Evolutionary conservation across 139 green algal genomes (phyloP), one percentile per base, ranked within the genome.

Genomic region (Chlorella sp.): DNA sequence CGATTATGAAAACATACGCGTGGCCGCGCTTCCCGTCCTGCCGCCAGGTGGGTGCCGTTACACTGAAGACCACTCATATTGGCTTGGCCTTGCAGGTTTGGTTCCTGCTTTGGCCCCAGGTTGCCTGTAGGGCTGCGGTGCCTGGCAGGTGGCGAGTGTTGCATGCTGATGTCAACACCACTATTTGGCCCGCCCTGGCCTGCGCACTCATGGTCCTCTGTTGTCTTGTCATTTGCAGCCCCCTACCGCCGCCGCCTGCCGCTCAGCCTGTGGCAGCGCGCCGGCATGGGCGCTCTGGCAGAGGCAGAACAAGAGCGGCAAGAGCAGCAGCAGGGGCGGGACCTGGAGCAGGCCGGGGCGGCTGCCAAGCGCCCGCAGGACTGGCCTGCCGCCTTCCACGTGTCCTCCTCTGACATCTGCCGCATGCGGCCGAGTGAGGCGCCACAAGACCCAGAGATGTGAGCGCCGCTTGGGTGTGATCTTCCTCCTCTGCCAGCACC

Each of bases 161-260:
- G 21, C 21, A 30, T 14, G 60, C 15, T 71, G 64, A 26, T 71
- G 64, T 5, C 48, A 16, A 9, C 48, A 57, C 48, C 5, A 9
- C 9, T 57, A 57, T 57, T 9, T 5, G 48, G 5, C 7, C 48
- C 48, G 48, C 48, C 48, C 9, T 5, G 48, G 48, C 48, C 7
- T 57, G 48, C 48, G 7, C 16, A 71, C 64, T 32, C 21, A 71
- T 71, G 64, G 21, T 18, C 2, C 11, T 71, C 64, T 28, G 22
- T 18, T 26, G 21, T n/a, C n/a, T 28, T 71, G 21, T 80, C 3
- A 21, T 22, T 61, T 81, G 84, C 84, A 88, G 84, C 66, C 1
- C 68, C 19, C 32, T 73, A 89, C n/a, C 32, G 71, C 22, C 71
- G 85, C n/a, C 42, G 85, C 71, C 53, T 89, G 71, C 53, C 71